Evolutionary conservation across 306 rosid species (phyloP), one percentile per base, ranked within the genome.

Genomic region (Begonia fuchsioides): DNA sequence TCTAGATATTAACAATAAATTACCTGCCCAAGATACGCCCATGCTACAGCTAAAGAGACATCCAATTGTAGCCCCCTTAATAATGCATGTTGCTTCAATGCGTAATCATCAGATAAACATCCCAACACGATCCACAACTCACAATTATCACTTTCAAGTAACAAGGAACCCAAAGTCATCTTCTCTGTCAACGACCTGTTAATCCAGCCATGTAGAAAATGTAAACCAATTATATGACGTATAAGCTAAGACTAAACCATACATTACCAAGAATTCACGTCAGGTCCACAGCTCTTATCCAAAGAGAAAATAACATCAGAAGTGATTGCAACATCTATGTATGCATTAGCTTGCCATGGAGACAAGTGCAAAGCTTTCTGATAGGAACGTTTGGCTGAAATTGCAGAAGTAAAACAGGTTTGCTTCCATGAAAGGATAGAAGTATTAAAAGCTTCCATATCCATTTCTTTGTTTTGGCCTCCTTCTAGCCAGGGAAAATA

Each of bases 21-120:
- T 80, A 84, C 96, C 94, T 81, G 81, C 66, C 96, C 96, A 51
- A 88, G 83, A 72, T 76, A 78, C 57, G 86, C 88, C 96, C 95
- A 88, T 18, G 80, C 93, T 67, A 68, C 64, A 74, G 95, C 95
- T 51, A 76, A 62, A 63, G 96, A 83, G 41, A 60, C 82, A 60
- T 88, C 80, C 73, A 83, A 68, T 56, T 88, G 96, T 63, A 88
- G 73, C 45, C 81, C 93, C 67, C 93, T 72, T 50, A 88, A 74
- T 51, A 83, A 50, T 57, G 96, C 88, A 70, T 88, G 93, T 71
- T 88, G 95, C 66, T 78, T 83, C 55, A 88, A 65, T 39, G 86
- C 76, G 55, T 44, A 67, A 60, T 78, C 71, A 69, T 64, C 45
- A 49, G 93, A 68, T 53, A 83, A 64, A 55, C 72, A 78, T 63